These are phyloP conservation scores for Ulmus americana DNA, from an alignment of 331 rosid genomes.

Conservation along the genomic window DNA sequence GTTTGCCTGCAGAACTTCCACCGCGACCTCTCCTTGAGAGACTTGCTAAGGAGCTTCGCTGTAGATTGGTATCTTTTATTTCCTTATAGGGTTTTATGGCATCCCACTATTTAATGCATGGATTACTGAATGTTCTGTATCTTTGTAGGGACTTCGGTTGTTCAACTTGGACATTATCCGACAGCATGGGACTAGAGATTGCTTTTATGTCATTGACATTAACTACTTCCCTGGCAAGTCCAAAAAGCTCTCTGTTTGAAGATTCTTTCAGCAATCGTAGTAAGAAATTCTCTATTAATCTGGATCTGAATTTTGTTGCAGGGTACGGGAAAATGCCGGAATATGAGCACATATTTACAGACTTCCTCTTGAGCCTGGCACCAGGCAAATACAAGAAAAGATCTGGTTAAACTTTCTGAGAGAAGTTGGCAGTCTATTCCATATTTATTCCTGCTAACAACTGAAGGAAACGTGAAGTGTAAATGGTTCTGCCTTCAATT, in stretches of 20 bases:
- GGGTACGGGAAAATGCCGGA: constrained; percentile 96
- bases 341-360: constrained; percentile 87
- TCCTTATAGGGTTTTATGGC: constrained; percentile 1
- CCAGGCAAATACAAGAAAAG: constrained; percentile 54
- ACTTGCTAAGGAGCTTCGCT: constrained; percentile 75
- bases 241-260: no score
- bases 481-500: not conserved
- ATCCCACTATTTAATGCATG: not conserved
- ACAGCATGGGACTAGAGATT: constrained; percentile 51
- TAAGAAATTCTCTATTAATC: not conserved
- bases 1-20: constrained; percentile 72
- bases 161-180: constrained; percentile 76
- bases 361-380: constrained; percentile 62
- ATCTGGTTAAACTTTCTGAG: constrained; percentile 28
- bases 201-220: constrained; percentile 66
- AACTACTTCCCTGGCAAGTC: constrained; percentile 78
- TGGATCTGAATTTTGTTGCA: constrained; percentile 25
- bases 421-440: not conserved
- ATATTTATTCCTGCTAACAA: constrained; percentile 11
- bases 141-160: constrained; percentile 65
- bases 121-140: constrained; percentile 6
- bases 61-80: constrained; percentile 49
- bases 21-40: constrained; percentile 83
- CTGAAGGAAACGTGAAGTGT: constrained; percentile 5
- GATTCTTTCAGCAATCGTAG: not conserved